Conservation (phyloP, 495 filamentous ascomycete genomes). For the Daldinia childiae region DNA sequence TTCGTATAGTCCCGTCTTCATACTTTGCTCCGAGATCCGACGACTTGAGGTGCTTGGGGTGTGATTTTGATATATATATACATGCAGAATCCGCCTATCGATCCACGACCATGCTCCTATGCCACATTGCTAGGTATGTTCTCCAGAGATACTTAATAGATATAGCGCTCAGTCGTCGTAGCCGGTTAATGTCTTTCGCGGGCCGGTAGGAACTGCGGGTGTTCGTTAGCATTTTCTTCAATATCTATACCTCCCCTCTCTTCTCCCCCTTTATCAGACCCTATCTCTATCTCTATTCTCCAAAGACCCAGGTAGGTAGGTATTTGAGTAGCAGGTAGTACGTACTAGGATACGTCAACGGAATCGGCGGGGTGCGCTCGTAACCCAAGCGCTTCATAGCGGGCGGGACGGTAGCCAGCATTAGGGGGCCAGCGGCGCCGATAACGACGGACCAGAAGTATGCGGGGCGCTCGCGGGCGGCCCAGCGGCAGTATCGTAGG, state of each 20-base stretch:
- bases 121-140: neutral
- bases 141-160: neutral
- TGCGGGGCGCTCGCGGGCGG: slow-evolving; percentile 84
- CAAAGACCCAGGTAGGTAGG: too few species aligned
- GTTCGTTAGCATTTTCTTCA: slow-evolving; percentile 31
- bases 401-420: slow-evolving; percentile 73
- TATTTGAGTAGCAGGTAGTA: slow-evolving; percentile 8
- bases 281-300: too few species aligned
- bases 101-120: neutral
- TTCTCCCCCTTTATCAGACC: too few species aligned
- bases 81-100: slow-evolving; percentile 31
- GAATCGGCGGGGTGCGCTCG: slow-evolving; percentile 72
- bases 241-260: too few species aligned
- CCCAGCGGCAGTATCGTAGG: slow-evolving; percentile 85
- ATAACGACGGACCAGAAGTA: slow-evolving; percentile 85
- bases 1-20: neutral
- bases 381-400: slow-evolving; percentile 75
- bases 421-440: slow-evolving; percentile 74
- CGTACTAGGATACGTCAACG: slow-evolving; percentile 92
- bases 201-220: slow-evolving; percentile 74
- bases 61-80: slow-evolving; percentile 44
- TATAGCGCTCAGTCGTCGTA: slow-evolving; percentile 72
- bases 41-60: slow-evolving; percentile 5
- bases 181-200: slow-evolving; percentile 73
- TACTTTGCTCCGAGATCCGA: neutral